phyloP scores from a whole-genome alignment of 1,284 basidiomycete genomes.

The Marasmius tenuissimus region DNA sequence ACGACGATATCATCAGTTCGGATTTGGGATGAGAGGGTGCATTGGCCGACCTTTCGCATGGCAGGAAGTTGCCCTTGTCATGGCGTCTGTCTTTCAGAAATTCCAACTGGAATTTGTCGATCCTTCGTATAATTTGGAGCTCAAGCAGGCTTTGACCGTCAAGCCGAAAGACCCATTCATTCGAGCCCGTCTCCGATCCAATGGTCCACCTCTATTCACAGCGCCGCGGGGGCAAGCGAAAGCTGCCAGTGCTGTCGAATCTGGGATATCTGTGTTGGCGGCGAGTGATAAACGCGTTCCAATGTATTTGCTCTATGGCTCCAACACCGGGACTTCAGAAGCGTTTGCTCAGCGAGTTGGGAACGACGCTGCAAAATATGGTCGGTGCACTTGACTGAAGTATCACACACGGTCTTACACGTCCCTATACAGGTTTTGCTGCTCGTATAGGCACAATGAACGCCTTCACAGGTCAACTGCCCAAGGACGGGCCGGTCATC shows the following conservation, averaged over 20 bases:
- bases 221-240: not conserved
- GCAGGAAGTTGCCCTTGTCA: conserved; percentile 45
- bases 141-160: conserved; percentile 47
- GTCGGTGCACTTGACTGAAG: conserved; percentile 25
- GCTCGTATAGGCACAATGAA: conserved; percentile 44
- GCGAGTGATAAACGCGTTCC: conserved; percentile 16
- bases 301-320: conserved; percentile 45
- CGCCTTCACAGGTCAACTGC: conserved; percentile 37
- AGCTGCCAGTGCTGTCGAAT: not conserved
- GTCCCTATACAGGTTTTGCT: conserved; percentile 36
- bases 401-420: not conserved
- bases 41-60: conserved; percentile 48
- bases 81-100: conserved; percentile 41
- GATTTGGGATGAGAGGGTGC: conserved; percentile 40
- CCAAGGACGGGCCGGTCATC: conserved; percentile 47
- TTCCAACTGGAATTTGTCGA: conserved; percentile 46
- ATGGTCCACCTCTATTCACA: conserved; percentile 9
- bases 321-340: conserved; percentile 53
- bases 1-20: conserved; percentile 15
- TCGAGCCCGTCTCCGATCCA: conserved; percentile 29
- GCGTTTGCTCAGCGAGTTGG: conserved; percentile 49
- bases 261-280: not conserved
- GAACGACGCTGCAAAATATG: conserved; percentile 37
- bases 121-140: conserved; percentile 40
- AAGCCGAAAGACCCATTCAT: conserved; percentile 47